Conservation (phyloP, 345 rosid genomes). For the Lepidium aucheri region DNA sequence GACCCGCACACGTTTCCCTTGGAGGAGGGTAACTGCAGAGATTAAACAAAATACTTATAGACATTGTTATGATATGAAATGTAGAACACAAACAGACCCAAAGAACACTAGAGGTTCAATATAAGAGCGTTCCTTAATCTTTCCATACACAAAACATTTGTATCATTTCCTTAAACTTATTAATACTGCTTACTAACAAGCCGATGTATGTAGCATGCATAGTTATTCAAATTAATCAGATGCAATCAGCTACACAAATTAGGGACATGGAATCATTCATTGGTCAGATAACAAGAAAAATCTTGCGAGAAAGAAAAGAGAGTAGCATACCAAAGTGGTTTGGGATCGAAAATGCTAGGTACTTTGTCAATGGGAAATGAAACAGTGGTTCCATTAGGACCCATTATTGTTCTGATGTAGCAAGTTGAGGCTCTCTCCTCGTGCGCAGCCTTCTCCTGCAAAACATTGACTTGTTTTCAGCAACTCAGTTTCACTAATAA, state of each 20-base stretch:
- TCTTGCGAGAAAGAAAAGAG: neutral
- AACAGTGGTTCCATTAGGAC: slow-evolving; percentile 67
- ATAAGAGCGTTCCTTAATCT: neutral
- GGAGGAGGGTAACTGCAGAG: slow-evolving; percentile 82
- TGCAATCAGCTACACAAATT: neutral
- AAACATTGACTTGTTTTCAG: neutral
- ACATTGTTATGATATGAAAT: neutral
- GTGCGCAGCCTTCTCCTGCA: slow-evolving; percentile 72
- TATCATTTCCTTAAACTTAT: neutral
- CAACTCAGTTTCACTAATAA: neutral
- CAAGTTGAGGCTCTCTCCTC: slow-evolving; percentile 39
- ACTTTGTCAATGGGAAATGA: slow-evolving; percentile 81
- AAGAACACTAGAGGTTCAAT: neutral
- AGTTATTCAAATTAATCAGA: neutral
- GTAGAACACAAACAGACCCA: neutral
- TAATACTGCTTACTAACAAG: neutral
- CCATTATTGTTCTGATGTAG: slow-evolving; percentile 56
- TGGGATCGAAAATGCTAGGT: slow-evolving; percentile 61
- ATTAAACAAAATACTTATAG: neutral
- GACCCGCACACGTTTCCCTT: slow-evolving; percentile 80
- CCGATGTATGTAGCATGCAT: neutral
- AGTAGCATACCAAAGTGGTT: slow-evolving; percentile 41
- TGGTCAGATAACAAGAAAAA: neutral
- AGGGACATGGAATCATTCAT: neutral
- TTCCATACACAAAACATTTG: neutral